phyloP scores from a whole-genome alignment of 257 asterid genomes.

The Rauvolfia tetraphylla region DNA sequence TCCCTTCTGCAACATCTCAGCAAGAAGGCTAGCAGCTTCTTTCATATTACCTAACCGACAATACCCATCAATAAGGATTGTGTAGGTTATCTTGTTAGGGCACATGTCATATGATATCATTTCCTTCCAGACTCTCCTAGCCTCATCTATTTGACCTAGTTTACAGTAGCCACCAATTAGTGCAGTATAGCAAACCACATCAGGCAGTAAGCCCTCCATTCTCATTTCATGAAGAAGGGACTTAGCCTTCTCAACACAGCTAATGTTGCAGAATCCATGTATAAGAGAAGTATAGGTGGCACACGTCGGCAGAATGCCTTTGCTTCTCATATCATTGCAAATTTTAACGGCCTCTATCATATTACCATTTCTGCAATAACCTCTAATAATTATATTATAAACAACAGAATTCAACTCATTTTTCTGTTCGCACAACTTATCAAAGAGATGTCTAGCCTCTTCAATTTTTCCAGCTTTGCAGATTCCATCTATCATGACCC shows the following conservation, averaged over 20 bases:
- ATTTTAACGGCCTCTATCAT: slow-evolving; percentile 55
- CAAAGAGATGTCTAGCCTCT: slow-evolving; percentile 51
- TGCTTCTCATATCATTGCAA: slow-evolving; percentile 60
- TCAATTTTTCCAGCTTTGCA: slow-evolving; percentile 56
- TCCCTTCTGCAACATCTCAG: slow-evolving; percentile 66
- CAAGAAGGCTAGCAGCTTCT: slow-evolving; percentile 50
- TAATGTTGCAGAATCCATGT: slow-evolving; percentile 62
- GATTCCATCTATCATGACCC: slow-evolving; percentile 65
- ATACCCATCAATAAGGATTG: slow-evolving; percentile 63
- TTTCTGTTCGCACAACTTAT: slow-evolving; percentile 40
- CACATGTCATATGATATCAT: slow-evolving; percentile 50
- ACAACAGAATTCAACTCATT: slow-evolving; percentile 49
- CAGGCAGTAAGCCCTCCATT: slow-evolving; percentile 56
- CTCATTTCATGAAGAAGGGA: slow-evolving; percentile 53
- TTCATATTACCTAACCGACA: slow-evolving; percentile 54
- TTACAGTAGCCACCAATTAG: slow-evolving; percentile 71
- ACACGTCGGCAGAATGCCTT: slow-evolving; percentile 46
- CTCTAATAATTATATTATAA: slow-evolving; percentile 63
- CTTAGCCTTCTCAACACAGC: slow-evolving; percentile 50
- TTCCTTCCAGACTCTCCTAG: slow-evolving; percentile 48
- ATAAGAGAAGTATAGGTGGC: slow-evolving; percentile 67
- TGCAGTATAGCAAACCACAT: slow-evolving; percentile 84
- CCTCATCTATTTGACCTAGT: slow-evolving; percentile 72
- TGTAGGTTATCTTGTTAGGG: slow-evolving; percentile 80
- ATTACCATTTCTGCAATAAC: slow-evolving; percentile 49